Base-by-base conservation (phyloP, 2,329 filamentous ascomycete genomes). In the Tolypocladium endophyticum region DNA sequence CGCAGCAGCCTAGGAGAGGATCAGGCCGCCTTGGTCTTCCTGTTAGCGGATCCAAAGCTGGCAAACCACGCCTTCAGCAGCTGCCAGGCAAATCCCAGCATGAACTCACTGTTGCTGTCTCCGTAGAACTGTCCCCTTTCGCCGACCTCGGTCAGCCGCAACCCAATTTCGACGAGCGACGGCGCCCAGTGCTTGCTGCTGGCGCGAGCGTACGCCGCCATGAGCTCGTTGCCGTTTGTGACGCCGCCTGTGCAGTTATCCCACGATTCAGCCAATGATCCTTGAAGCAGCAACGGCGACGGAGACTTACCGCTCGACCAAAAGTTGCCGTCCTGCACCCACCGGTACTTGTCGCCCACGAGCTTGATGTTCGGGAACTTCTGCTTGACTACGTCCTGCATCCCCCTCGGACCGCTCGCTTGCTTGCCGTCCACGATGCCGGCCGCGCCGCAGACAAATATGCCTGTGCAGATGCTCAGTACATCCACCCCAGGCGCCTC, bases 141-240 rank as follows among this genome's bases (percentile, higher is more conserved):
- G 4, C 79, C 81, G 11, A 79, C 77, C 25, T 82, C 80, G 1
- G 76, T 74, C 69, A 81, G 64, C 61, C 68, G 67, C 28, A 76
- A 70, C 4, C 67, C 73, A 53, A 79, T 64, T 66, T 83, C 79
- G 12, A 72, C 78, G 20, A 81, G 62, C 0, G 76, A 67, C 5
- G 61, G 64, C 0, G 78, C 73, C 65, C 81, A 79, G 59, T 74
- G 74, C 58, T 73, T 71, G 52, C 72, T 72, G 7, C 72, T 72
- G 7, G 73, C 69, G 41, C 78, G 74, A 11, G 76, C 75, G 65
- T 83, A 84, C 2, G 79, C 80, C 23, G 77, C 77, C 53, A 82
- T 76, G 58, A 84, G 72, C 60, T 84, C 81, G 63, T 83, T 82
- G 38, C 80, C 80, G 61, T 83, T 83, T 16, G 81, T 83, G 58